These are phyloP conservation scores for Sutorius eximius DNA, from an alignment of 1,284 basidiomycete genomes.

Conservation along the genomic window DNA sequence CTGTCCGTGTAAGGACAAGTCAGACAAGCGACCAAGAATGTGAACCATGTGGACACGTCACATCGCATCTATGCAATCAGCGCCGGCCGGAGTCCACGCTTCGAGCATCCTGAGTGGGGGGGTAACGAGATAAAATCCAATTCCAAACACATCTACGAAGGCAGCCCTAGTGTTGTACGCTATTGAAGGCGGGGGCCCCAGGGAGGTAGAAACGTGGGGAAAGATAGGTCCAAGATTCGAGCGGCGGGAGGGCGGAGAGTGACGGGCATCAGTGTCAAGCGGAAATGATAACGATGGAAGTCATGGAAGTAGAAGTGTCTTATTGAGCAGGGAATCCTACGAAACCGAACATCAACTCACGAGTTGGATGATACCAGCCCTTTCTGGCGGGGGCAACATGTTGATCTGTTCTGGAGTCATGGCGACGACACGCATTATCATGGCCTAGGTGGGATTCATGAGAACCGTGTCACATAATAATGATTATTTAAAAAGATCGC, in stretches of 20 bases:
- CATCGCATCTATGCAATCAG: conserved; percentile 7
- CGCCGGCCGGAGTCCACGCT: conserved; percentile 7
- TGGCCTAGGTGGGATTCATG: conserved; percentile 42
- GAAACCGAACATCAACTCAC: conserved; percentile 47
- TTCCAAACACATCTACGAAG: conserved; percentile 28
- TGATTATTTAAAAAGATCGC: background rate
- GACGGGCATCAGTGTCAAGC: conserved; percentile 30
- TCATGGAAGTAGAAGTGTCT: conserved; percentile 7
- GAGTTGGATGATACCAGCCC: conserved; percentile 66
- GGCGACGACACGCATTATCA: conserved; percentile 64
- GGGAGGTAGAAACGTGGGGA: conserved; percentile 14
- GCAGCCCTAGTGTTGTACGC: conserved; percentile 41
- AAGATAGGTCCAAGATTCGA: conserved; percentile 10
- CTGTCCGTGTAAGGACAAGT: background rate
- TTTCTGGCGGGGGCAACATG: conserved; percentile 56
- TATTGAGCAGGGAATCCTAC: conserved; percentile 3
- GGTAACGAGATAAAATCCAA: conserved; percentile 3
- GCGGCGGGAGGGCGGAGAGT: conserved; percentile 16
- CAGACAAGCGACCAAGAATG: background rate
- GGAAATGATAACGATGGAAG: conserved; percentile 23
- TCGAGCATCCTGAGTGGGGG: conserved; percentile 6
- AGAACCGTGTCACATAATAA: conserved; percentile 12
- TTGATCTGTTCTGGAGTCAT: conserved; percentile 74
- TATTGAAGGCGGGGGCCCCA: conserved; percentile 18
- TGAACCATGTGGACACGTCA: background rate